Percentiles rank a stretch among this genome's conserved stretches.
These are phyloP conservation scores for Gymnopilus dilepis DNA, from an alignment of 768 basidiomycete species.

Conservation along the genomic window DNA sequence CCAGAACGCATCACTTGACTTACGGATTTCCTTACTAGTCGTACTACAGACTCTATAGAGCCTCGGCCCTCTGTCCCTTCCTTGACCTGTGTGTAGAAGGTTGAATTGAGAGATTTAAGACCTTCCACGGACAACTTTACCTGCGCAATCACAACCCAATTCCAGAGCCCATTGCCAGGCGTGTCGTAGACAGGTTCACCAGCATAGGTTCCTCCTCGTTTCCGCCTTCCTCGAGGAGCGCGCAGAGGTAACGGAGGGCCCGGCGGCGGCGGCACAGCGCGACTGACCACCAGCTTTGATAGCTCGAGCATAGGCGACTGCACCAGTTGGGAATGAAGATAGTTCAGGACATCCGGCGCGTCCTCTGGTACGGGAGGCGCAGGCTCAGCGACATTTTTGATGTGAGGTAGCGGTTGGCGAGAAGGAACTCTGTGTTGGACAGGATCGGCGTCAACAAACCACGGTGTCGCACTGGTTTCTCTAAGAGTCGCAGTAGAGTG, in stretches of 20 bases:
- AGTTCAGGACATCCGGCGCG: slow-evolving; percentile 55
- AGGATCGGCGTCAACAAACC: slow-evolving; percentile 67
- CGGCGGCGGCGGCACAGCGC: slow-evolving; percentile 51
- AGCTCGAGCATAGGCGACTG: slow-evolving; percentile 74
- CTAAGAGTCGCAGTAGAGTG: background rate
- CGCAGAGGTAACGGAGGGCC: slow-evolving; percentile 67
- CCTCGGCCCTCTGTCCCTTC: slow-evolving; percentile 84
- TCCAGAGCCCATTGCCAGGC: slow-evolving; percentile 67
- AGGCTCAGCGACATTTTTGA: slow-evolving; percentile 23
- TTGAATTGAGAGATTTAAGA: background rate
- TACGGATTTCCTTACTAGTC: slow-evolving; percentile 73
- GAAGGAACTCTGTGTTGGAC: slow-evolving; percentile 28
- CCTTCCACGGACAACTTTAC: slow-evolving; percentile 38
- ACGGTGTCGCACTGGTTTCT: slow-evolving; percentile 20
- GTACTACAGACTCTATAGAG: slow-evolving; percentile 75
- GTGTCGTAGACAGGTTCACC: slow-evolving; percentile 62
- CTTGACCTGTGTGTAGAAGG: slow-evolving; percentile 60
- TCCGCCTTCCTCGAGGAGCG: slow-evolving; percentile 64
- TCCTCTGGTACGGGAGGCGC: slow-evolving; percentile 52
- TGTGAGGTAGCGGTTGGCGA: slow-evolving; percentile 31
- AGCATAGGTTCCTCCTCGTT: slow-evolving; percentile 68
- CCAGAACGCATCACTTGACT: slow-evolving; percentile 32
- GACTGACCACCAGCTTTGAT: slow-evolving; percentile 56
- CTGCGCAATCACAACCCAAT: slow-evolving; percentile 78
- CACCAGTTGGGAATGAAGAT: slow-evolving; percentile 60